phyloP scores from a whole-genome alignment of 768 basidiomycete genomes.

The Auricularia heimuer region DNA sequence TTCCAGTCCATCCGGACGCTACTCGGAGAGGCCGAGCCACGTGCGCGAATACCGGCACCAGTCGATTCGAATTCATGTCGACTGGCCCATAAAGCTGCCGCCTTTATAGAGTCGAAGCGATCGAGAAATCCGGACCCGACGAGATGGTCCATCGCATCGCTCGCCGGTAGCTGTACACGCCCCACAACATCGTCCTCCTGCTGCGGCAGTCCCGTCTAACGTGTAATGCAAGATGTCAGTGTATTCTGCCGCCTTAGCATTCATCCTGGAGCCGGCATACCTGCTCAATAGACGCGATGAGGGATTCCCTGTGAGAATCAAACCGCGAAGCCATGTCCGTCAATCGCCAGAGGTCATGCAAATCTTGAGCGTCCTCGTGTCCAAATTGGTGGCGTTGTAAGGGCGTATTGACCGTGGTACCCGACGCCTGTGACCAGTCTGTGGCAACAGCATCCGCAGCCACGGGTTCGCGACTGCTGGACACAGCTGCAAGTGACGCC shows the following conservation, averaged over 20 bases:
- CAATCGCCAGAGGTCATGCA: neutral
- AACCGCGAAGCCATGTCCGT: neutral
- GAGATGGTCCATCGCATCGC: neutral
- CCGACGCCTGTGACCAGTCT: neutral
- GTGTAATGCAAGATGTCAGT: neutral
- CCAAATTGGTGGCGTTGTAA: neutral
- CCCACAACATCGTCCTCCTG: neutral
- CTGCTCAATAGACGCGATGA: neutral
- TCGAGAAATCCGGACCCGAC: neutral
- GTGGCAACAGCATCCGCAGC: neutral
- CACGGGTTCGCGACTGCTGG: neutral
- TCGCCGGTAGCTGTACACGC: neutral
- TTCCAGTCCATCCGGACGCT: neutral
- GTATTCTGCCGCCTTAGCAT: neutral
- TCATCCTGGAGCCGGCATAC: neutral
- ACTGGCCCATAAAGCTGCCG: neutral
- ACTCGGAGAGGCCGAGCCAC: neutral
- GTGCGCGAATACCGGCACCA: neutral
- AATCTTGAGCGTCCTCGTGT: neutral
- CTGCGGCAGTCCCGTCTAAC: neutral
- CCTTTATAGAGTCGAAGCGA: neutral
- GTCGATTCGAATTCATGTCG: neutral
- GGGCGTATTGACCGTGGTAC: neutral
- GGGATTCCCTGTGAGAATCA: neutral
- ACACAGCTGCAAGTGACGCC: conserved; percentile 1